Conservation (phyloP, 441 rosid species). For the Biscutella laevigata region DNA sequence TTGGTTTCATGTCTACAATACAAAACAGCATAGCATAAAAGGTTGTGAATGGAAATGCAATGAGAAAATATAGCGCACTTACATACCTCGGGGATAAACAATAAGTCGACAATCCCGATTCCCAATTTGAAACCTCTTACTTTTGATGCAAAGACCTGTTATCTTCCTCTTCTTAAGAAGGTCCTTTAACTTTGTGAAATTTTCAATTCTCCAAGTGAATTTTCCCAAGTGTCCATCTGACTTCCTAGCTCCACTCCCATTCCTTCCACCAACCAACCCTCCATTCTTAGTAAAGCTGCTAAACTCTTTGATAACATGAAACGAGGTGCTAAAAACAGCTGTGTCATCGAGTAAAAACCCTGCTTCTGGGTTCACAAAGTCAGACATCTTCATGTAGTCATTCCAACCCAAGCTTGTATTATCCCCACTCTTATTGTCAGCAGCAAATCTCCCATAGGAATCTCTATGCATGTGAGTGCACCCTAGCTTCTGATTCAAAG, state of each 20-base stretch:
- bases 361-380: slow-evolving; percentile 58
- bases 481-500: slow-evolving; percentile 80
- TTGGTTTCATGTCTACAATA: background rate
- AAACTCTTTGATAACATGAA: slow-evolving; percentile 91
- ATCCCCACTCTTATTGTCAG: slow-evolving; percentile 93
- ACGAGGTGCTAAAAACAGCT: slow-evolving; percentile 83
- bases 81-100: slow-evolving; percentile 97
- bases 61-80: slow-evolving; percentile 11
- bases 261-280: slow-evolving; percentile 60
- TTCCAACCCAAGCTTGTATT: slow-evolving; percentile 98
- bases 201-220: slow-evolving; percentile 86
- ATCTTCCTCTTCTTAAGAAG: slow-evolving; percentile 93
- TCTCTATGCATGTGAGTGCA: slow-evolving; percentile 87
- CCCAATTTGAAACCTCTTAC: slow-evolving; percentile 98
- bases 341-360: slow-evolving; percentile 85
- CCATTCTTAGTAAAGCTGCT: slow-evolving; percentile 74
- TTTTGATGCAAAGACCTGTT: slow-evolving; percentile 95
- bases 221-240: slow-evolving; percentile 91
- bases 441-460: slow-evolving; percentile 91
- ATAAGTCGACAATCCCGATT: slow-evolving; percentile 96
- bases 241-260: slow-evolving; percentile 60
- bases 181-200: slow-evolving; percentile 90
- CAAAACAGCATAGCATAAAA: slow-evolving; percentile 6
- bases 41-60: background rate
- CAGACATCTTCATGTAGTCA: slow-evolving; percentile 90